Evolutionary conservation across 805 yeast species (phyloP).

Genomic region (Hermanozyma aechmeae): DNA sequence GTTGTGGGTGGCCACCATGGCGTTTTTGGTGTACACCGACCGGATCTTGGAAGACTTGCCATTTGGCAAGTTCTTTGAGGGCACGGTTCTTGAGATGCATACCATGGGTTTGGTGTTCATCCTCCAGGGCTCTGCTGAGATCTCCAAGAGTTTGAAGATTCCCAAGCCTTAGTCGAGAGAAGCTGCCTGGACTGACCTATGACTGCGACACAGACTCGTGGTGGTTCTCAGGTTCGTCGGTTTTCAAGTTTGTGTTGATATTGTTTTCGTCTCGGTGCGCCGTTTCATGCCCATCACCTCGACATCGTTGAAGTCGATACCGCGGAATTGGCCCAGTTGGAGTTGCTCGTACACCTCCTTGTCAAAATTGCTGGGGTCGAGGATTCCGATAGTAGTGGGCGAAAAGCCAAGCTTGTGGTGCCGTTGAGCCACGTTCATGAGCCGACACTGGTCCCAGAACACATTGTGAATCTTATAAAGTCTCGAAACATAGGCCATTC

Average conservation of each 20-base stretch:
- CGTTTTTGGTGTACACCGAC: conserved; percentile 46
- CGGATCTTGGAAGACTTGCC: conserved; percentile 50
- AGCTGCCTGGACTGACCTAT: no score
- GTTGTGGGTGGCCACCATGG: conserved; percentile 65
- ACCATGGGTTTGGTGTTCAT: conserved; percentile 55
- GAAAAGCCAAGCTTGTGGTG: conserved; percentile 17
- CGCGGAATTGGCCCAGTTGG: conserved; percentile 18
- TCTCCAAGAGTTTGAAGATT: conserved; percentile 81
- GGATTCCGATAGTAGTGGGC: conserved; percentile 21
- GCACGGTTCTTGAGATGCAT: conserved; percentile 63
- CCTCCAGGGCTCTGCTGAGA: conserved; percentile 83
- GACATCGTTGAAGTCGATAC: conserved; percentile 14
- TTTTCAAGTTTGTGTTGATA: no score
- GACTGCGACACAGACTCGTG: no score
- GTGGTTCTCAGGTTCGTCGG: no score
- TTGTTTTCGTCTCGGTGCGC: no score
- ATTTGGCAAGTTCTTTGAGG: conserved; percentile 50
- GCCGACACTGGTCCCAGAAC: conserved; percentile 29
- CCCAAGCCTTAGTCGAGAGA: conserved; percentile 65
- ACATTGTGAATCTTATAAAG: conserved; percentile 20
- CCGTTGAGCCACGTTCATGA: conserved; percentile 20
- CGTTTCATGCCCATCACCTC: conserved; percentile 8
- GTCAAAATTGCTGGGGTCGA: conserved; percentile 29
- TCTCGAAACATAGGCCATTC: conserved; percentile 11
- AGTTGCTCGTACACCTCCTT: conserved; percentile 15